Evolutionary conservation across 2,329 filamentous ascomycete genomes (phyloP).

Genomic region (Alternaria alternata): DNA sequence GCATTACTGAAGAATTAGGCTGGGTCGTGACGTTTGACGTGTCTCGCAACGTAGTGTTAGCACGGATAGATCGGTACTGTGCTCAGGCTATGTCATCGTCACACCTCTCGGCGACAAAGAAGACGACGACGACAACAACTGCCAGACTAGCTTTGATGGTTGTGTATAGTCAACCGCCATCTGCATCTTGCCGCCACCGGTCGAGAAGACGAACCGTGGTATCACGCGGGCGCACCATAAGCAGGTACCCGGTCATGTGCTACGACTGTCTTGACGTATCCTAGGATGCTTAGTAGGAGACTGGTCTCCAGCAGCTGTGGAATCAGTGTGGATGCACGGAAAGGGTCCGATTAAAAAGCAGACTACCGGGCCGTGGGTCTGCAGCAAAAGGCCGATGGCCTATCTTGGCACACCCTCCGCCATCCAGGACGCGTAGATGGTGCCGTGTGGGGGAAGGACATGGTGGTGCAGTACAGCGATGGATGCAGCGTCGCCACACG

Average conservation of each 20-base stretch:
- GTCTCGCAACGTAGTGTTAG: not conserved
- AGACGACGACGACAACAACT: not conserved
- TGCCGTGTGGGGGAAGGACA: not conserved
- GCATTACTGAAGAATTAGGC: not conserved
- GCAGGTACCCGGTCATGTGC: conserved; percentile 1
- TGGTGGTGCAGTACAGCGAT: not conserved
- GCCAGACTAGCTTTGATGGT: not conserved
- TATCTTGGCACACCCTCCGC: conserved; percentile 10
- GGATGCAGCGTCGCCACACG: conserved; percentile 5
- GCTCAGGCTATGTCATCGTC: not conserved
- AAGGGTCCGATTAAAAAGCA: conserved; percentile 9
- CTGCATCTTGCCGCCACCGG: not conserved
- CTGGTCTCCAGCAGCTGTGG: not conserved
- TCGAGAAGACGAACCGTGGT: not conserved
- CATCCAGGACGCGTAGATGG: conserved; percentile 13
- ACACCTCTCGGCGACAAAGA: conserved; percentile 3
- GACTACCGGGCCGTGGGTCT: conserved; percentile 4
- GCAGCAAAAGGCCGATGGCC: not conserved
- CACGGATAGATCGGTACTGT: not conserved
- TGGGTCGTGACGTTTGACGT: conserved; percentile 1
- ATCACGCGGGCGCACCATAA: not conserved
- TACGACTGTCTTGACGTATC: not conserved
- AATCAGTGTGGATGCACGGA: not conserved
- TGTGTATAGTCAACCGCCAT: not conserved
- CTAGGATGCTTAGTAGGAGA: not conserved